A percentile compares a stretch with the other conserved stretches of the same genome.
phyloP scores from a whole-genome alignment of 345 rosid species.

The Raphanus sativus region DNA sequence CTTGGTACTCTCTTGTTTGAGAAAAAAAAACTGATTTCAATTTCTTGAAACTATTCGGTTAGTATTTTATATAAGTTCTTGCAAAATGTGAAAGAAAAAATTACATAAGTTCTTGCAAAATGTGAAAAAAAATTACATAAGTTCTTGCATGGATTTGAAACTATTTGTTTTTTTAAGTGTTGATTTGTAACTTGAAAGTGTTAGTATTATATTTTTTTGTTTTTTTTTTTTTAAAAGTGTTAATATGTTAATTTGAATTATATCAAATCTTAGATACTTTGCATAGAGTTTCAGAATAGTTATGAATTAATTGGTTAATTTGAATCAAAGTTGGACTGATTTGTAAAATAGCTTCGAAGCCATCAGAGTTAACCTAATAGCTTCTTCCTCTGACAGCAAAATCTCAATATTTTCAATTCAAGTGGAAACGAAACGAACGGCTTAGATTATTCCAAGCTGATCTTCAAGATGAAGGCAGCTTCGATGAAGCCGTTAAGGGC shows the following conservation, averaged over 20 bases:
- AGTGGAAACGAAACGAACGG: slow-evolving; percentile 48
- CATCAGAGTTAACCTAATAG: slow-evolving; percentile 5
- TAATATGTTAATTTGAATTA: not conserved
- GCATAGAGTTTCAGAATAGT: not conserved
- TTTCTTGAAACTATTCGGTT: not conserved
- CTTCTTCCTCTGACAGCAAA: slow-evolving; percentile 46
- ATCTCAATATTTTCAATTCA: slow-evolving; percentile 38
- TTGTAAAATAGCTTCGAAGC: not conserved
- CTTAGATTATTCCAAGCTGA: slow-evolving; percentile 73
- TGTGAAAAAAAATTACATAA: not conserved
- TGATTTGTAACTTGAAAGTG: not conserved
- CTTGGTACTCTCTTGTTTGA: slow-evolving; percentile 39
- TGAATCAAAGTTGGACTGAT: not conserved
- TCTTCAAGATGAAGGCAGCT: slow-evolving; percentile 70
- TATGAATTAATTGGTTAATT: not conserved
- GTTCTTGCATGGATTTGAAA: not conserved
- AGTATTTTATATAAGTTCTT: not conserved
- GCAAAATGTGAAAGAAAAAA: too few species aligned
- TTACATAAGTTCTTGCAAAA: too few species aligned
- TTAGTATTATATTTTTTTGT: too few species aligned
- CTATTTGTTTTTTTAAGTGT: not conserved
- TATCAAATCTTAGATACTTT: not conserved
- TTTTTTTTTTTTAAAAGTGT: too few species aligned
- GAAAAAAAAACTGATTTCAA: not conserved
- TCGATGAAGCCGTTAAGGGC: slow-evolving; percentile 69